Percentiles rank a stretch among this genome's conserved stretches.
phyloP scores from a whole-genome alignment of 164 flowering plant species.

The Taxillus chinensis region DNA sequence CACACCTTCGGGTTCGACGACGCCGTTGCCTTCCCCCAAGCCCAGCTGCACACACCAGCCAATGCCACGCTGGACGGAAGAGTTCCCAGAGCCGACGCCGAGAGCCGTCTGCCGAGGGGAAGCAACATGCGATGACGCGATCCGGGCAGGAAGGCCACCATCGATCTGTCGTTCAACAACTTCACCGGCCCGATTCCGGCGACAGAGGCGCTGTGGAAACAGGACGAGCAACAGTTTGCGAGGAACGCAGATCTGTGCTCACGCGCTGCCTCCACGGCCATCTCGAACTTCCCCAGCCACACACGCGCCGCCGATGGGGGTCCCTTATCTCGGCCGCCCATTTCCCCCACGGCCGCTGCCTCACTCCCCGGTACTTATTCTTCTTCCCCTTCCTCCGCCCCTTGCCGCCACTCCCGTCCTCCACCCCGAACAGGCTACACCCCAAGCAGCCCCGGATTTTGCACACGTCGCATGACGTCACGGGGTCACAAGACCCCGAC shows the following conservation, averaged over 20 bases:
- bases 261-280: slow-evolving; percentile 40
- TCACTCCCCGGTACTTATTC: slow-evolving; percentile 30
- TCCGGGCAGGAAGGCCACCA: slow-evolving; percentile 36
- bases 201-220: slow-evolving; percentile 27
- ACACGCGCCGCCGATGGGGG: slow-evolving; percentile 32
- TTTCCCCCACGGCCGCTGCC: slow-evolving; percentile 50
- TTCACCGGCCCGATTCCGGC: slow-evolving; percentile 65
- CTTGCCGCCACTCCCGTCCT: not conserved
- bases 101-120: no score
- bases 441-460: slow-evolving; percentile 37
- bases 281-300: slow-evolving; percentile 44
- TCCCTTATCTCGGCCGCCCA: slow-evolving; percentile 52
- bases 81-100: no score
- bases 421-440: slow-evolving; percentile 26
- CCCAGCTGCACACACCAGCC: no score
- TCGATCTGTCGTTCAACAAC: slow-evolving; percentile 68
- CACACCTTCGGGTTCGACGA: no score
- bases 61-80: no score
- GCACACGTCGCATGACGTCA: slow-evolving; percentile 35
- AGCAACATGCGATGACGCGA: slow-evolving; percentile 24
- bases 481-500: slow-evolving; percentile 1
- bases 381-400: slow-evolving; percentile 5
- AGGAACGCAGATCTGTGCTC: slow-evolving; percentile 67
- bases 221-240: slow-evolving; percentile 36
- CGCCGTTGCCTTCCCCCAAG: no score